phyloP scores from a whole-genome alignment of 2,329 filamentous ascomycete genomes.

The Sporothrix brasiliensis region DNA sequence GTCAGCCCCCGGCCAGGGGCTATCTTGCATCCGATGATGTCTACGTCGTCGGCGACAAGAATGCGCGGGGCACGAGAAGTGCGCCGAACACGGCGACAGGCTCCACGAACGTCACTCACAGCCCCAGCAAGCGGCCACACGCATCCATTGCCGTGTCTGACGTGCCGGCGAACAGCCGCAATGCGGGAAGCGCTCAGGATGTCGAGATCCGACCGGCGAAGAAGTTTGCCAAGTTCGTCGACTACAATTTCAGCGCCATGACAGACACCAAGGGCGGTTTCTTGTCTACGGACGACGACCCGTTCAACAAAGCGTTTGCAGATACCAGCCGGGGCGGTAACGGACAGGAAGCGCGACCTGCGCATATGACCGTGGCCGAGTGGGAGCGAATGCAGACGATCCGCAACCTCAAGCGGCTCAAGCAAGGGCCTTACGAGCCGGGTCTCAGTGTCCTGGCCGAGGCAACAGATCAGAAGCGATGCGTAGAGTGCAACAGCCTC shows the following conservation, averaged over 20 bases:
- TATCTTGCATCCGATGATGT: constrained; percentile 72
- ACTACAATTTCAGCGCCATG: constrained; percentile 98
- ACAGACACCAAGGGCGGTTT: constrained; percentile 97
- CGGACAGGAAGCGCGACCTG: constrained; percentile 63
- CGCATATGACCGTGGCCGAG: constrained; percentile 85
- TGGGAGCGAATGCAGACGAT: constrained; percentile 86
- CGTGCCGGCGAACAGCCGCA: constrained; percentile 62
- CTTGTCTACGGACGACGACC: constrained; percentile 86
- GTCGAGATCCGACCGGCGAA: constrained; percentile 69
- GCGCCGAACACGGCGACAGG: constrained; percentile 27
- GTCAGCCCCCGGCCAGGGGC: constrained; percentile 60
- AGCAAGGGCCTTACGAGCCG: constrained; percentile 84
- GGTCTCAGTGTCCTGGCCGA: constrained; percentile 75
- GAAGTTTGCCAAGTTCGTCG: constrained; percentile 92
- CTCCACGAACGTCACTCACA: neutral
- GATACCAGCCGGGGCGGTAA: constrained; percentile 44
- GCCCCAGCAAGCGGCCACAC: constrained; percentile 67
- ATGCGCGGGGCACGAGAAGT: neutral
- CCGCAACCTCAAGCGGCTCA: constrained; percentile 69
- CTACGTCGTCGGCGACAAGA: constrained; percentile 50
- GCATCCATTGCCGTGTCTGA: constrained; percentile 61
- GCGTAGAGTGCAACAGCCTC: constrained; percentile 76
- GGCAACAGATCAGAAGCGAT: constrained; percentile 68
- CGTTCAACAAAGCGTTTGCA: constrained; percentile 76
- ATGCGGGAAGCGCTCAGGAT: constrained; percentile 60